A percentile compares a stretch with the other conserved stretches of the same genome.
Evolutionary conservation across 148 eudicot species (phyloP).

Genomic region (Silene latifolia): DNA sequence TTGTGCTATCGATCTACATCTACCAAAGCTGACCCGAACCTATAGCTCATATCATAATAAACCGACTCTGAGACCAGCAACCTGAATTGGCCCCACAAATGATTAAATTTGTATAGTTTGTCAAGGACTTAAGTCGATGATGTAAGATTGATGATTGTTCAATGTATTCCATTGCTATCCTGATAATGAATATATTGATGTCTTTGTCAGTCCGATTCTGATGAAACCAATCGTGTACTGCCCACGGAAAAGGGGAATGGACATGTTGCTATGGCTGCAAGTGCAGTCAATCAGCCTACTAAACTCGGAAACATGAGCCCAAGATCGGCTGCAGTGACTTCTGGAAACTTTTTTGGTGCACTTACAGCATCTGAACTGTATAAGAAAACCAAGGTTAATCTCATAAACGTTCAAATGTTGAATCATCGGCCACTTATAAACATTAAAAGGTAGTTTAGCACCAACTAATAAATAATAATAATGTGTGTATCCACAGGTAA

Average conservation of each 20-base stretch:
- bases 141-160: too few relatives aligned
- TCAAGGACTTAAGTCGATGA: too few relatives aligned
- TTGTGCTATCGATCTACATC: too few relatives aligned
- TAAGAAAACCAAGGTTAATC: constrained; percentile 69
- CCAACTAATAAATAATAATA: constrained; percentile 9
- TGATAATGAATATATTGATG: neutral
- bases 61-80: too few relatives aligned
- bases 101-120: too few relatives aligned
- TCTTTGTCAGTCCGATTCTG: constrained; percentile 63
- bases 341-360: constrained; percentile 78
- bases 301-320: constrained; percentile 59
- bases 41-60: too few relatives aligned
- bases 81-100: too few relatives aligned
- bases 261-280: constrained; percentile 50
- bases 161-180: neutral
- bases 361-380: constrained; percentile 85
- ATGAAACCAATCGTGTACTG: constrained; percentile 43
- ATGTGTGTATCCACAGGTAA: constrained; percentile 47
- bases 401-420: constrained; percentile 3
- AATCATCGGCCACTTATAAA: too few relatives aligned
- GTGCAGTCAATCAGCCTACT: constrained; percentile 43
- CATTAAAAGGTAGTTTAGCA: neutral
- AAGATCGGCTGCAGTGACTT: constrained; percentile 61
- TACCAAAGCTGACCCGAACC: too few relatives aligned
- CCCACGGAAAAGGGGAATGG: constrained; percentile 31